These are phyloP conservation scores for Ilex asprella DNA, from an alignment of 257 asterid species.

Conservation along the genomic window DNA sequence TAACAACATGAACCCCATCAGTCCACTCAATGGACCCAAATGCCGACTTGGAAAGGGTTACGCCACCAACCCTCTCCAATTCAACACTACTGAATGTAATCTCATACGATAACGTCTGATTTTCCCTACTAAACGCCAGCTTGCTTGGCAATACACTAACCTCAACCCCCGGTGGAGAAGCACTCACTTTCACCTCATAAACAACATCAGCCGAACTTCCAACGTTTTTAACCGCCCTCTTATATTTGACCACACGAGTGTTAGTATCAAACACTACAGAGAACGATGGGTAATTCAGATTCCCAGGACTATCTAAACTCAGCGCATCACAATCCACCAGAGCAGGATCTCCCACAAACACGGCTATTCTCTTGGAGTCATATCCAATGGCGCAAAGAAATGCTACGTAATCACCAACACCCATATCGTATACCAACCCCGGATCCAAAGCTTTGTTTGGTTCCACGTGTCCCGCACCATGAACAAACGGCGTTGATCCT, in stretches of 20 bases:
- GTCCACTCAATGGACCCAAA: constrained; percentile 84
- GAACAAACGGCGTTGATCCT: constrained; percentile 51
- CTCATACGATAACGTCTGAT: constrained; percentile 51
- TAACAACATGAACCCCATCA: constrained; percentile 61
- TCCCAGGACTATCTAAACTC: constrained; percentile 52
- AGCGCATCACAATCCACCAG: constrained; percentile 42
- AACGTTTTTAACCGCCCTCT: constrained; percentile 65
- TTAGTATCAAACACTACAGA: constrained; percentile 48
- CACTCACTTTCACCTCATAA: constrained; percentile 59
- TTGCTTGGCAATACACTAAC: constrained; percentile 64
- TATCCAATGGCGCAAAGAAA: constrained; percentile 80
- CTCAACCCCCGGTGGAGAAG: constrained; percentile 57
- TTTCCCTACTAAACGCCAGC: constrained; percentile 43
- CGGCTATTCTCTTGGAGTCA: constrained; percentile 29
- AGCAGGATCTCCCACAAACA: constrained; percentile 34
- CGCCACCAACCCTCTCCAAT: constrained; percentile 19
- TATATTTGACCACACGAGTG: constrained; percentile 41
- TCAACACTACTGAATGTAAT: constrained; percentile 43
- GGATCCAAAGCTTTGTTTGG: constrained; percentile 80
- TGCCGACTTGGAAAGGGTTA: constrained; percentile 20
- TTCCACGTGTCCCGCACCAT: constrained; percentile 86
- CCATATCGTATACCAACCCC: constrained; percentile 68
- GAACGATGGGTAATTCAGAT: constrained; percentile 83
- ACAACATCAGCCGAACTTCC: constrained; percentile 34
- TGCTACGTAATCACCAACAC: constrained; percentile 42